Conservation (phyloP, 257 asterid genomes). For the Fraxinus anomala region DNA sequence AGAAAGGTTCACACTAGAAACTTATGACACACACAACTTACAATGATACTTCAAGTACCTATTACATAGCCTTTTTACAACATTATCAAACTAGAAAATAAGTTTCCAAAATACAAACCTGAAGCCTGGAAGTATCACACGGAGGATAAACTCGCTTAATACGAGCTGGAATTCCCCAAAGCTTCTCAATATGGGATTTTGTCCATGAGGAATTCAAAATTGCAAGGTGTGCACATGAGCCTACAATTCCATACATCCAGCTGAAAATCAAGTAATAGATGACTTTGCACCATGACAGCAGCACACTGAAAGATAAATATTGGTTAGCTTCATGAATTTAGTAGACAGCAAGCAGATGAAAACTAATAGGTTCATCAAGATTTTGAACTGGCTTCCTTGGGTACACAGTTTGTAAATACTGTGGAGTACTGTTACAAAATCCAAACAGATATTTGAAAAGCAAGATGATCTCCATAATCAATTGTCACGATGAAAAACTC, state of each 20-base stretch:
- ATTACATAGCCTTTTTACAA: not conserved
- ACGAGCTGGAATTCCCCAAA: slow-evolving; percentile 83
- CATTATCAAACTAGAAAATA: slow-evolving; percentile 15
- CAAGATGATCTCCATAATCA: slow-evolving; percentile 8
- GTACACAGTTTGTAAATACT: not conserved
- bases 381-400: slow-evolving; percentile 8
- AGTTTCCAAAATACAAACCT: slow-evolving; percentile 47
- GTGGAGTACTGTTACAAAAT: slow-evolving; percentile 3
- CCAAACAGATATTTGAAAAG: not conserved
- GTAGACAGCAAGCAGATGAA: slow-evolving; percentile 1
- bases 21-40: not conserved
- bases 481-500: slow-evolving; percentile 3
- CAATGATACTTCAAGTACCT: not conserved
- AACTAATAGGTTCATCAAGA: slow-evolving; percentile 3
- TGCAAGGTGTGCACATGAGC: slow-evolving; percentile 77
- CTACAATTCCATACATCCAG: slow-evolving; percentile 85
- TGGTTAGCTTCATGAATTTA: slow-evolving; percentile 32
- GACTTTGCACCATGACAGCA: slow-evolving; percentile 73
- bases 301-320: slow-evolving; percentile 44
- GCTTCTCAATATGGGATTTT: slow-evolving; percentile 75
- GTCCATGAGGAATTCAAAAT: slow-evolving; percentile 99
- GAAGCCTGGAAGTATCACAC: slow-evolving; percentile 89
- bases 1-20: not conserved
- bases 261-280: slow-evolving; percentile 74
- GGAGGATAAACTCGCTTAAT: slow-evolving; percentile 88